Conservation (phyloP, 768 basidiomycete genomes). For the Boletellus emodensis region DNA sequence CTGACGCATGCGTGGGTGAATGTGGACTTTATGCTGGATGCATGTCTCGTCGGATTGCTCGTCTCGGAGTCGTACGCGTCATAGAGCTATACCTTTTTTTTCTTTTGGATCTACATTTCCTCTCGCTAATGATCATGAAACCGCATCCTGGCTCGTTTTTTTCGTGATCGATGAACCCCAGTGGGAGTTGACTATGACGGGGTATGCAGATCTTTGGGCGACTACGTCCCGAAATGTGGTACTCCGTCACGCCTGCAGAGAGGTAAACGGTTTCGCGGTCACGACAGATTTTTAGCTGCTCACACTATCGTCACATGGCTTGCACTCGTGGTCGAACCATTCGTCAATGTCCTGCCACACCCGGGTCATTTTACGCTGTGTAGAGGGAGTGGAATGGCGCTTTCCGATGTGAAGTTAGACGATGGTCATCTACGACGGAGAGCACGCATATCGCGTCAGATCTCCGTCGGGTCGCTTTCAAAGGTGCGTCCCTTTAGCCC, state of each 20-base stretch:
- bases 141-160: too few relatives aligned
- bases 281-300: too few relatives aligned
- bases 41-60: conserved; percentile 88
- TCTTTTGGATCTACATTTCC: background rate
- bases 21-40: conserved; percentile 92
- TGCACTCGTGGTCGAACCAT: too few relatives aligned
- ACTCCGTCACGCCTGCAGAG: too few relatives aligned
- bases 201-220: too few relatives aligned
- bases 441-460: background rate
- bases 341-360: background rate
- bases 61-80: conserved; percentile 60
- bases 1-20: conserved; percentile 96
- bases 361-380: background rate
- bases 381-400: too few relatives aligned
- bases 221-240: too few relatives aligned
- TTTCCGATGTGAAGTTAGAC: too few relatives aligned
- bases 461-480: background rate
- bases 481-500: background rate
- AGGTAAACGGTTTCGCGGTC: too few relatives aligned
- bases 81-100: conserved; percentile 14
- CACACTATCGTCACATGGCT: background rate
- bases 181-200: too few relatives aligned
- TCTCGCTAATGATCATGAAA: background rate
- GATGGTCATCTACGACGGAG: background rate
- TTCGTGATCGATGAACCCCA: too few relatives aligned